Base-by-base conservation (phyloP, 1,139 yeast species). In the Meyerozyma athensensis region DNA sequence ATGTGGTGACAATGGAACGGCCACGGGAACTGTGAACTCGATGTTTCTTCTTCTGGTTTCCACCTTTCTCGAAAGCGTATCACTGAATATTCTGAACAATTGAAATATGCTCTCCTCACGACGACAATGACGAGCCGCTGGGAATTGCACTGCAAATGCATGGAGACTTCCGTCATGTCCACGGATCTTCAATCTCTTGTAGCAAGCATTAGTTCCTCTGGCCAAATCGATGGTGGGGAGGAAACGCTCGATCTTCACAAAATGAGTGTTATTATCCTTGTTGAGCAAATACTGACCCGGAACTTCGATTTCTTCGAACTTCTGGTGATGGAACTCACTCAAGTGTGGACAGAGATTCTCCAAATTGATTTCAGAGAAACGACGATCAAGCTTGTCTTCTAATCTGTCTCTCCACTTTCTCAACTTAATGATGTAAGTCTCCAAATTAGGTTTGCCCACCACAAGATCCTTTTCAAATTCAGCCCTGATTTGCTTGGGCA, bases 71-170 rank as follows among this genome's bases (percentile, higher is more conserved):
- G 84, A 69, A 39, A 94, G 66, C 5, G 86, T 81, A 47, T 86
- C 90, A 56, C 87, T 87, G 63, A 94, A 80, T 35, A 92, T 77
- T 49, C 96, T 75, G 72, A 87, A 90, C 48, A 94, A 63, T 59
- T 92, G 98, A 69, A 87, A 85, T 41, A 92, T 83, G 36, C 96
- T 75, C 56, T 94, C 99, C 58, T 94, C 99, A 41, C 98, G 79
- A 54, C 98, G 84, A 52, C 96, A 87, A 53, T 92, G 97, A 50
- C 98, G 80, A 8, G 96, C 97, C 13, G 98, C 96, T 4, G 99
- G 98, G 61, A 86, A 90, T 63, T 94, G 98, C 13, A 94, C 95
- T 1, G 96, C 95, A 70, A 92, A 94, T 33, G 92, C 79, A 59
- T 92, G 96, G 41, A 84, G 62, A 45, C 89, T 79, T 46, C 97